These are phyloP conservation scores for Microbotryomycetes sp. DNA, from an alignment of 1,284 basidiomycete species.

Conservation along the genomic window DNA sequence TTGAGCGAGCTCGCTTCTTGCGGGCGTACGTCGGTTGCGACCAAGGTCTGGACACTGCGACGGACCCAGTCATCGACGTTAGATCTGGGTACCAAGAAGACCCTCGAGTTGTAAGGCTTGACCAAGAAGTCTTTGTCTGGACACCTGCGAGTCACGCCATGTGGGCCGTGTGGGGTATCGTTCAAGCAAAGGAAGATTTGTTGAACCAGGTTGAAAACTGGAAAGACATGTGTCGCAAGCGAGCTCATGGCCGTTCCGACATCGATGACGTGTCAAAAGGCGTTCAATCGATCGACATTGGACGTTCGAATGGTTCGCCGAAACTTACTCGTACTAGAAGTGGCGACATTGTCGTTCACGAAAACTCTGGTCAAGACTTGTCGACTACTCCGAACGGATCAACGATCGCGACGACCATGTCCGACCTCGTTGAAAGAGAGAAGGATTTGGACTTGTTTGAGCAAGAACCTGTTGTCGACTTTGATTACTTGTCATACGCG, in stretches of 20 bases:
- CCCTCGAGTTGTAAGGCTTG: conserved; percentile 46
- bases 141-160: conserved; percentile 76
- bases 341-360: conserved; percentile 11
- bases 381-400: neutral
- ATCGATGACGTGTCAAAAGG: neutral
- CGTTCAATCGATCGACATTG: neutral
- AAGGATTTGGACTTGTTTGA: neutral
- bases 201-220: conserved; percentile 29
- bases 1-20: conserved; percentile 74
- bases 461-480: conserved; percentile 20
- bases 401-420: neutral
- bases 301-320: neutral
- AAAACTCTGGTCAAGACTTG: neutral
- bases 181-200: conserved; percentile 76
- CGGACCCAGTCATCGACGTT: neutral
- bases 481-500: conserved; percentile 34
- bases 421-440: neutral
- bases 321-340: conserved; percentile 13
- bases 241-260: conserved; percentile 1
- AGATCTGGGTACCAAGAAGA: conserved; percentile 10
- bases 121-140: conserved; percentile 73
- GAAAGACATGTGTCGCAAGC: conserved; percentile 13
- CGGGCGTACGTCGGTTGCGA: conserved; percentile 57
- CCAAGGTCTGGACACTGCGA: conserved; percentile 15
- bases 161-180: conserved; percentile 88